These are phyloP conservation scores for Grosmannia serpens DNA, from an alignment of 2,329 filamentous ascomycete species.

Conservation along the genomic window DNA sequence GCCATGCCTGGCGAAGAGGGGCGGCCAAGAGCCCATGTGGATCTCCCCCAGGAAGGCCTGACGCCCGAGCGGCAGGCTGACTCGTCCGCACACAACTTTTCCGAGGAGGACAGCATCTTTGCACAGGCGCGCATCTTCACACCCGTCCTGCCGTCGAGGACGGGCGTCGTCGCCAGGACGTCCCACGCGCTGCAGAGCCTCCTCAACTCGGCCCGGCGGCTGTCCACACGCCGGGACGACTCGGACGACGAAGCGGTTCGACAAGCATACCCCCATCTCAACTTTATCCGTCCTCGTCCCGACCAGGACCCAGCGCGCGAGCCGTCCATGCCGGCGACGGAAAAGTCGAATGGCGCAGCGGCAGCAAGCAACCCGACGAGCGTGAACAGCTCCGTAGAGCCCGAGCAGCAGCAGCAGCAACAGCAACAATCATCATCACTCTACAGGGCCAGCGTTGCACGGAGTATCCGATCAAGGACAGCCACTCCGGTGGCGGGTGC, in stretches of 20 bases:
- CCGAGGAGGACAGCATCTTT: conserved; percentile 24
- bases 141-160: conserved; percentile 5
- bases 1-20: background rate
- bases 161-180: conserved; percentile 5
- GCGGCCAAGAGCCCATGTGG: background rate
- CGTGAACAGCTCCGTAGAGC: background rate
- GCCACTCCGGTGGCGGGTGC: conserved; percentile 5
- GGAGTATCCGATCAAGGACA: background rate
- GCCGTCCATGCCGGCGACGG: background rate
- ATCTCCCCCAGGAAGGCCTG: background rate
- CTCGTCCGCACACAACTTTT: conserved; percentile 20
- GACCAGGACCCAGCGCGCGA: background rate
- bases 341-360: background rate
- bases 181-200: conserved; percentile 10
- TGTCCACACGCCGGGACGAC: background rate
- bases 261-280: conserved; percentile 10
- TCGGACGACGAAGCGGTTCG: conserved; percentile 9
- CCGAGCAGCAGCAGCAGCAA: background rate
- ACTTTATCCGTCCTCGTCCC: conserved; percentile 9
- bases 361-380: background rate
- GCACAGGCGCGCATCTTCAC: conserved; percentile 20
- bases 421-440: background rate
- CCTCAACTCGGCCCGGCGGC: conserved; percentile 9
- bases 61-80: background rate
- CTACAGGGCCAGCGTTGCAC: background rate